Evolutionary conservation across 1,284 basidiomycete species (phyloP), one percentile per base, ranked within the genome.

Genomic region (Puccinia polysora): DNA sequence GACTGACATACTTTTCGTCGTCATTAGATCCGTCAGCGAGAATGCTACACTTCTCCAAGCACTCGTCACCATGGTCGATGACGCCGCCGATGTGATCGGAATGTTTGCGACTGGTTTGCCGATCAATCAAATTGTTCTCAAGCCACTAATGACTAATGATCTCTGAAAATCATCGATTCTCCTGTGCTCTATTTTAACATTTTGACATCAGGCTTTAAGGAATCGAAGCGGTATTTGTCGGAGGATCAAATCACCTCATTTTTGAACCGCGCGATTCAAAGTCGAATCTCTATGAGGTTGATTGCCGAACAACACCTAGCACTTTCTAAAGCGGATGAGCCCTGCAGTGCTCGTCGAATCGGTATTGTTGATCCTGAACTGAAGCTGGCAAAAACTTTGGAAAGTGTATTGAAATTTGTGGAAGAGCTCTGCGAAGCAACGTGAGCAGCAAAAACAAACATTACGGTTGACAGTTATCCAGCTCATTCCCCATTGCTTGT

Each of bases 231-330:
- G 32, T 71, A 71, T 38, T 30, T 71, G 4, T 55, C 68, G 23
- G 47, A 71, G 28, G 68, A 71, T 15, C 45, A 71, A 32, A 71
- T 62, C 40, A 52, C 23, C 23, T 63, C 58, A 7, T 71, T 71
- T 63, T 47, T 71, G 23, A 50, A 71, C 28, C 20, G 49, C 25
- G 68, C 68, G 12, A 71, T 71, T 55, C 58, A 50, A 34, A 58
- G 40, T 25, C 58, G 68, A 15, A 59, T 71, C 12, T 71, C 68
- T 4, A 52, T 71, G 23, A 59, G 58, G 8, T 38, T 71, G 23
- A 58, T 71, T 20, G 68, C 68, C 28, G 58, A 71, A 18, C 68
- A 71, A 47, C 68, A 71, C 45, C 20, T 71, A 15, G 23, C 64
- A 4, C 49, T 65, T n/a, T 65, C 64, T 18, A 65, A 55, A 25